These are phyloP conservation scores for Alternaria postmessia DNA, from an alignment of 2,329 filamentous ascomycete species.

Conservation along the genomic window DNA sequence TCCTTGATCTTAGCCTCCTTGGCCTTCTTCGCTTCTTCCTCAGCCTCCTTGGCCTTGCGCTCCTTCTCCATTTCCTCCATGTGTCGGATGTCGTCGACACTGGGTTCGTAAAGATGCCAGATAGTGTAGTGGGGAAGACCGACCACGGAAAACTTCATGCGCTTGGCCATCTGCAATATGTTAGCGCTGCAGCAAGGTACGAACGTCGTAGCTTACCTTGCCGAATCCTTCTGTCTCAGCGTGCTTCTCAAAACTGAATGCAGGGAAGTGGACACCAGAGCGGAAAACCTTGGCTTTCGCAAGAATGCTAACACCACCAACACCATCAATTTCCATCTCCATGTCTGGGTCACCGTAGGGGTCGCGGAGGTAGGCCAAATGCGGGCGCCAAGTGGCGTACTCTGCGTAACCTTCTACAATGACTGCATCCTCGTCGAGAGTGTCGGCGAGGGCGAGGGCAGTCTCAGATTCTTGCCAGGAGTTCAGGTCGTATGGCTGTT, in stretches of 20 bases:
- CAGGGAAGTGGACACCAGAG: constrained; percentile 94
- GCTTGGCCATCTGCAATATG: constrained; percentile 82
- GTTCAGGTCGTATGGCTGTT: constrained; percentile 97
- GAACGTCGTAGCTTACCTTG: constrained; percentile 69
- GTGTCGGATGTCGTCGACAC: constrained; percentile 93
- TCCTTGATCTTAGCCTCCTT: constrained; percentile 80
- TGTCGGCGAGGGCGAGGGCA: constrained; percentile 89
- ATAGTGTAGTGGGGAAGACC: constrained; percentile 97
- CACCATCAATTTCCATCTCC: constrained; percentile 99
- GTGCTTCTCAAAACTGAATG: constrained; percentile 98
- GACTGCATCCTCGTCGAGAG: constrained; percentile 94
- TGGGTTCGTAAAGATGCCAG: constrained; percentile 99
- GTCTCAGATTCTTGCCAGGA: constrained; percentile 99
- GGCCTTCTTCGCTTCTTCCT: constrained; percentile 77
- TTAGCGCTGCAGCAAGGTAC: constrained; percentile 31
- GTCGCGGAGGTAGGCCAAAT: constrained; percentile 94
- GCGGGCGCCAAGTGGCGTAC: constrained; percentile 97
- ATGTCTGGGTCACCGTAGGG: constrained; percentile 98
- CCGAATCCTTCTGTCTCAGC: constrained; percentile 98
- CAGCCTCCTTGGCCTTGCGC: constrained; percentile 77
- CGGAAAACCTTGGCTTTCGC: constrained; percentile 96
- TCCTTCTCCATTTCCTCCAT: constrained; percentile 99
- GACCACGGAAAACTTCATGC: constrained; percentile 94
- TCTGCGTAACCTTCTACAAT: constrained; percentile 99
- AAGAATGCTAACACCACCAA: constrained; percentile 95